phyloP scores from a whole-genome alignment of 1,284 basidiomycete genomes.

The Agroathelia rolfsii region DNA sequence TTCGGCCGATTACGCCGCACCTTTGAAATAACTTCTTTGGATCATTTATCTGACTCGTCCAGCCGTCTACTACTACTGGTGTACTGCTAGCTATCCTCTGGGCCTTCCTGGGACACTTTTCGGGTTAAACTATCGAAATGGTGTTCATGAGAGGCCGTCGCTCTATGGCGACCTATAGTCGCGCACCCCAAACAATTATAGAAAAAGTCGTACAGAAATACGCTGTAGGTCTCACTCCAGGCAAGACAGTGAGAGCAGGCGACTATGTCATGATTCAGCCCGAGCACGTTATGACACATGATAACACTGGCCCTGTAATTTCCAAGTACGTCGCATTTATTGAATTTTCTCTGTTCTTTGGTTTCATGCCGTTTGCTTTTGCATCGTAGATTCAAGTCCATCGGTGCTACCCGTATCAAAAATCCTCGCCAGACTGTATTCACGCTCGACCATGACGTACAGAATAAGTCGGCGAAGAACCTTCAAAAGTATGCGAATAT shows the following conservation, averaged over 20 bases:
- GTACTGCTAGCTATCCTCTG: too few relatives aligned
- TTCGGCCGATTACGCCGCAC: too few relatives aligned
- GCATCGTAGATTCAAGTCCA: constrained; percentile 76
- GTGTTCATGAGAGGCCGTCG: too few relatives aligned
- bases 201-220: constrained; percentile 99
- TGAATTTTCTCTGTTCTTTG: constrained; percentile 1
- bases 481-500: constrained; percentile 90
- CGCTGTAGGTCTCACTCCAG: constrained; percentile 76
- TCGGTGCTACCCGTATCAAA: constrained; percentile 82
- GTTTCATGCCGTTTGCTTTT: constrained; percentile 9
- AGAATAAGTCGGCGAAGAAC: constrained; percentile 94
- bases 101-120: too few relatives aligned
- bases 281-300: constrained; percentile 95
- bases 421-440: constrained; percentile 87
- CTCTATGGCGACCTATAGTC: too few relatives aligned
- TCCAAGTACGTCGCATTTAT: constrained; percentile 58
- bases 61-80: too few relatives aligned
- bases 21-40: too few relatives aligned
- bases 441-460: constrained; percentile 97
- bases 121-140: too few relatives aligned
- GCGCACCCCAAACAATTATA: constrained; percentile 79
- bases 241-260: constrained; percentile 79
- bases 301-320: constrained; percentile 97
- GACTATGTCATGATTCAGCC: constrained; percentile 99
- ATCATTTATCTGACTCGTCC: too few relatives aligned